Percentiles rank a stretch among this genome's conserved stretches.
Conservation (phyloP, 192 early-diverging fungal genomes). For the Coemansia sp. region DNA sequence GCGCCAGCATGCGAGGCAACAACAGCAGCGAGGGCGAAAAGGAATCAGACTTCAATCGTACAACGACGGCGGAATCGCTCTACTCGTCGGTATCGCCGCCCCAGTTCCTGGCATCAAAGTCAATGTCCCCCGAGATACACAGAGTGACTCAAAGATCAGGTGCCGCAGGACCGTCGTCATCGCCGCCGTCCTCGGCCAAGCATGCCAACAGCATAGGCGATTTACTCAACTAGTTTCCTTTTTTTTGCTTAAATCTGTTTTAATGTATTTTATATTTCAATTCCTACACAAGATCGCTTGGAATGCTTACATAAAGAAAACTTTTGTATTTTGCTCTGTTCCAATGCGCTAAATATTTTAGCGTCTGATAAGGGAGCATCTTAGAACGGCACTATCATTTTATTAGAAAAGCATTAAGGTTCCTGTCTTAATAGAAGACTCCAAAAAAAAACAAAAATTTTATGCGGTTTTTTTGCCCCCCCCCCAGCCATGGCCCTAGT, state of each 20-base stretch:
- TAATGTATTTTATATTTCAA: background rate
- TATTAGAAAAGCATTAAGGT: too few relatives aligned
- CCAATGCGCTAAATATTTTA: too few relatives aligned
- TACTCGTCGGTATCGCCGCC: constrained; percentile 1
- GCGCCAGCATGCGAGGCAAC: background rate
- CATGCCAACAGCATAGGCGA: constrained; percentile 2
- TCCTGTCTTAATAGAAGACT: too few relatives aligned
- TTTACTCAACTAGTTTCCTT: background rate
- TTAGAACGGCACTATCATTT: too few relatives aligned
- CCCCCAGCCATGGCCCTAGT: too few relatives aligned
- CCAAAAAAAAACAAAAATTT: too few relatives aligned
- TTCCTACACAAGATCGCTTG: too few relatives aligned
- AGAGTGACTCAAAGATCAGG: background rate
- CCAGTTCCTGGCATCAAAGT: background rate
- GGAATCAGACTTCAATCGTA: background rate
- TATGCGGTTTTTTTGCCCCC: too few relatives aligned
- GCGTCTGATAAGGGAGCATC: too few relatives aligned
- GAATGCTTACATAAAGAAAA: too few relatives aligned
- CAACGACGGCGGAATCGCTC: background rate
- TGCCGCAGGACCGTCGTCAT: too few relatives aligned
- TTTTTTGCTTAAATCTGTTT: background rate
- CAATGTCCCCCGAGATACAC: background rate
- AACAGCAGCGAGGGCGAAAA: background rate
- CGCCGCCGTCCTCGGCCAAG: background rate
- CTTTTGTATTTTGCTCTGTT: too few relatives aligned